These are phyloP conservation scores for Acacia pycnantha DNA, from an alignment of 331 rosid genomes.

Conservation along the genomic window DNA sequence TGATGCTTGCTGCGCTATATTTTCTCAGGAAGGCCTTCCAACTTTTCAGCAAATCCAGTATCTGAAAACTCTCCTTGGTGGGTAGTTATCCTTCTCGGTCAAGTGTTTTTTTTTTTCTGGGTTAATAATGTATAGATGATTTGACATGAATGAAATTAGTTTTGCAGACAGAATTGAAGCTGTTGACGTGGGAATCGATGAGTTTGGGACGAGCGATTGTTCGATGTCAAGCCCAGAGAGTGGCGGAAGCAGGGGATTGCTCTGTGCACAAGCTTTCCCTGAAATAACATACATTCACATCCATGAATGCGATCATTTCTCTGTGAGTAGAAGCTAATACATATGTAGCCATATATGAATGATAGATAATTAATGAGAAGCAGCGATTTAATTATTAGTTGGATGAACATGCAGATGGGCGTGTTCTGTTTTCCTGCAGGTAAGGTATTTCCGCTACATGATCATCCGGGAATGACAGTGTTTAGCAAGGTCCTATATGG, in stretches of 20 bases:
- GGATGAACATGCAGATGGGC: slow-evolving; percentile 46
- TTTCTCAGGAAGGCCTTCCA: slow-evolving; percentile 41
- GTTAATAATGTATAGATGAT: not conserved
- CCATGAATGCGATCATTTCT: slow-evolving; percentile 58
- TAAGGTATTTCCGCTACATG: slow-evolving; percentile 58
- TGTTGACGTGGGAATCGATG: slow-evolving; percentile 55
- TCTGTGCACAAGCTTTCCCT: slow-evolving; percentile 42
- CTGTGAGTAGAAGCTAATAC: slow-evolving; percentile 29
- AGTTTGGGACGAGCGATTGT: slow-evolving; percentile 36
- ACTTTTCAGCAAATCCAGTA: slow-evolving; percentile 52
- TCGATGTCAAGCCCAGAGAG: slow-evolving; percentile 26
- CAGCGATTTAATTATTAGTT: not conserved
- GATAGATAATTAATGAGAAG: not conserved
- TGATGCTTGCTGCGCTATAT: slow-evolving; percentile 43
- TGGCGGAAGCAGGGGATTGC: slow-evolving; percentile 31
- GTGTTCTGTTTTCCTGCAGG: slow-evolving; percentile 66
- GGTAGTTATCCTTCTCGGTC: not conserved
- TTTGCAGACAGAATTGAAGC: slow-evolving; percentile 50
- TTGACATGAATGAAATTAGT: not conserved
- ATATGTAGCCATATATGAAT: too few species aligned
- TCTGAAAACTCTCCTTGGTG: slow-evolving; percentile 49
- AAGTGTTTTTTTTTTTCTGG: not conserved
- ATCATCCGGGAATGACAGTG: slow-evolving; percentile 74
- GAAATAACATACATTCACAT: slow-evolving; percentile 64
- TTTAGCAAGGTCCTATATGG: slow-evolving; percentile 64